phyloP scores from a whole-genome alignment of 2,329 filamentous ascomycete species.

The Fusarium drepaniforme region DNA sequence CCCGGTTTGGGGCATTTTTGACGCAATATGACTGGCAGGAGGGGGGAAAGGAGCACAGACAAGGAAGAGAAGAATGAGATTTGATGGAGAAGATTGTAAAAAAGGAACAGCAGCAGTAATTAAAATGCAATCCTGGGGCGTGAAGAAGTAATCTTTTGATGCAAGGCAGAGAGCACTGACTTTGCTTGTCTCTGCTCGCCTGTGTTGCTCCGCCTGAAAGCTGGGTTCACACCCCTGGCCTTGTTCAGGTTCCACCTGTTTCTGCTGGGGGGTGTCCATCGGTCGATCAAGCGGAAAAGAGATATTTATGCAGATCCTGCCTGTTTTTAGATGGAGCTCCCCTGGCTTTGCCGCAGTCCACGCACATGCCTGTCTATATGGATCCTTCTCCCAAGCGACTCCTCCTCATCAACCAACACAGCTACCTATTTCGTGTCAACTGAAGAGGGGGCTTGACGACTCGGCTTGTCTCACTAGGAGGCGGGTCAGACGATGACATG shows the following conservation, averaged over 20 bases:
- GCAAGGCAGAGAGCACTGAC: background rate
- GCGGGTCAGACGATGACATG: background rate
- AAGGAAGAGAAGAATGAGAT: background rate
- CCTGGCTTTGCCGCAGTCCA: background rate
- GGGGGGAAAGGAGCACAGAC: background rate
- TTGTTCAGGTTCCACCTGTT: background rate
- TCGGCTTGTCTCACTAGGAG: background rate
- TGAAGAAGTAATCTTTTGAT: background rate
- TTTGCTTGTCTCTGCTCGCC: background rate
- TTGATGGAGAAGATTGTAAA: background rate
- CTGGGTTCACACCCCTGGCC: background rate
- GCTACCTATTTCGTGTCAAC: background rate
- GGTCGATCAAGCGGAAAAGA: background rate
- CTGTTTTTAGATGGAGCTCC: background rate
- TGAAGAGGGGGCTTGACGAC: background rate
- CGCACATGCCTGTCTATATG: background rate
- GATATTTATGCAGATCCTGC: background rate
- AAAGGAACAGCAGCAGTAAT: background rate
- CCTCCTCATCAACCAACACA: background rate
- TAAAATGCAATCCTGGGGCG: background rate
- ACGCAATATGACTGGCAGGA: background rate
- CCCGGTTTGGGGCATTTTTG: slow-evolving; percentile 21
- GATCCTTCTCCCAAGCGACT: background rate
- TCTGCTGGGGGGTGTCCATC: background rate
- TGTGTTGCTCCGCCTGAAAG: background rate